phyloP scores from a whole-genome alignment of 2,329 filamentous ascomycete genomes.

The Neophaeococcomyces aloes region DNA sequence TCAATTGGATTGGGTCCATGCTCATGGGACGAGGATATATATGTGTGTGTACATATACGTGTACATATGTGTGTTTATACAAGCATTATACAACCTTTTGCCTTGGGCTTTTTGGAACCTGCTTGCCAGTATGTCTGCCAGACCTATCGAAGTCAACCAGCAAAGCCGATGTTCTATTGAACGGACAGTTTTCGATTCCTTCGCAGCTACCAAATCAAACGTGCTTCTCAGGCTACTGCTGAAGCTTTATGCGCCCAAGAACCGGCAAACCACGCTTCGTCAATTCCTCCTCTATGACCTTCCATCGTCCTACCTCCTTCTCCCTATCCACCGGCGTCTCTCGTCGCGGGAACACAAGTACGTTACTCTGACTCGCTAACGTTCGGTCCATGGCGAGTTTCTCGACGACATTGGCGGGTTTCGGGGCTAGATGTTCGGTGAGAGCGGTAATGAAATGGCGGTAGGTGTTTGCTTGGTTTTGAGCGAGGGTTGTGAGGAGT shows the following conservation, averaged over 20 bases:
- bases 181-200: too few relatives aligned
- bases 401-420: slow-evolving; percentile 50
- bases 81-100: too few relatives aligned
- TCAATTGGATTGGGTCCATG: too few relatives aligned
- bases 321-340: slow-evolving; percentile 64
- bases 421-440: slow-evolving; percentile 21
- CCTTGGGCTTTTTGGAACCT: too few relatives aligned
- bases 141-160: too few relatives aligned
- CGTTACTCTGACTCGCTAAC: slow-evolving; percentile 53
- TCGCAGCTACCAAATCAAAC: too few relatives aligned
- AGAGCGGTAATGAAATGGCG: slow-evolving; percentile 44
- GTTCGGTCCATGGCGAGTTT: slow-evolving; percentile 39
- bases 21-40: too few relatives aligned
- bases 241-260: slow-evolving; percentile 28
- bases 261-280: slow-evolving; percentile 51
- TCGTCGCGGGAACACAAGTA: slow-evolving; percentile 54
- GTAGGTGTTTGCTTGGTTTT: slow-evolving; percentile 37
- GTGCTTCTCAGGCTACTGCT: slow-evolving; percentile 4
- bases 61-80: too few relatives aligned
- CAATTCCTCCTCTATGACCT: slow-evolving; percentile 65
- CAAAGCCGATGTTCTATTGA: too few relatives aligned
- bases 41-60: too few relatives aligned
- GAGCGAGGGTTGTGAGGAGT: slow-evolving; percentile 45
- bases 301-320: slow-evolving; percentile 62
- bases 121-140: too few relatives aligned